Conservation (phyloP, 2,329 filamentous ascomycete species). For the Neonectria ditissima region DNA sequence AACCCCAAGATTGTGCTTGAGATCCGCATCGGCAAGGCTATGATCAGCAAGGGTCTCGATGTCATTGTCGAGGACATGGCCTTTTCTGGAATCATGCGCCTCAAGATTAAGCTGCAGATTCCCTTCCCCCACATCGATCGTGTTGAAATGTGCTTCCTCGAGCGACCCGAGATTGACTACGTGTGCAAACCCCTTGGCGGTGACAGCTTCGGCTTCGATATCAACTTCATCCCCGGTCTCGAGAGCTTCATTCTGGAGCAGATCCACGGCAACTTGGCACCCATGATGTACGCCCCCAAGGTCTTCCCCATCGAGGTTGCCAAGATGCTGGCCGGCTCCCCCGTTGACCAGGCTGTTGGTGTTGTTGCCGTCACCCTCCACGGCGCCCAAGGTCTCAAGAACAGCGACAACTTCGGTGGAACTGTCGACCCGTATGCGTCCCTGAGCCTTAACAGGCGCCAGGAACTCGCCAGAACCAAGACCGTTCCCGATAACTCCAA, state of each 20-base stretch:
- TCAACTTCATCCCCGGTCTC: conserved; percentile 97
- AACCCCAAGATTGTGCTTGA: conserved; percentile 97
- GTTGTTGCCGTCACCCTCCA: conserved; percentile 93
- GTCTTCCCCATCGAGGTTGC: conserved; percentile 98
- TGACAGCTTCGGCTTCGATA: conserved; percentile 95
- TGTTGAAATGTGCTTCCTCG: conserved; percentile 94
- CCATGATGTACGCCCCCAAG: conserved; percentile 98
- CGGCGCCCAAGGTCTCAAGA: conserved; percentile 92
- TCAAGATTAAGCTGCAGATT: conserved; percentile 97
- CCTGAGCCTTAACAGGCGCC: conserved; percentile 85
- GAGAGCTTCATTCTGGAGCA: conserved; percentile 95
- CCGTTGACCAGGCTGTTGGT: conserved; percentile 95
- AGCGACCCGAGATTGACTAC: conserved; percentile 91
- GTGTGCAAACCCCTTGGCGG: conserved; percentile 98
- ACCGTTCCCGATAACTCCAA: conserved; percentile 85
- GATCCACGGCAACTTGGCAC: conserved; percentile 91
- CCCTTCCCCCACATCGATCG: conserved; percentile 96
- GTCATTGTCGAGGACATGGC: conserved; percentile 99
- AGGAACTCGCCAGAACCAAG: conserved; percentile 89
- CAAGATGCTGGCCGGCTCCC: conserved; percentile 95
- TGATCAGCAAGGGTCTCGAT: conserved; percentile 96
- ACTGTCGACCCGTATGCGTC: conserved; percentile 91
- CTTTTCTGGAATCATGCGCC: conserved; percentile 93
- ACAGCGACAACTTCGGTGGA: conserved; percentile 91
- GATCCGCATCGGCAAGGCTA: conserved; percentile 92